Base-by-base conservation (phyloP, 306 rosid genomes). In the Trifolium pratense region DNA sequence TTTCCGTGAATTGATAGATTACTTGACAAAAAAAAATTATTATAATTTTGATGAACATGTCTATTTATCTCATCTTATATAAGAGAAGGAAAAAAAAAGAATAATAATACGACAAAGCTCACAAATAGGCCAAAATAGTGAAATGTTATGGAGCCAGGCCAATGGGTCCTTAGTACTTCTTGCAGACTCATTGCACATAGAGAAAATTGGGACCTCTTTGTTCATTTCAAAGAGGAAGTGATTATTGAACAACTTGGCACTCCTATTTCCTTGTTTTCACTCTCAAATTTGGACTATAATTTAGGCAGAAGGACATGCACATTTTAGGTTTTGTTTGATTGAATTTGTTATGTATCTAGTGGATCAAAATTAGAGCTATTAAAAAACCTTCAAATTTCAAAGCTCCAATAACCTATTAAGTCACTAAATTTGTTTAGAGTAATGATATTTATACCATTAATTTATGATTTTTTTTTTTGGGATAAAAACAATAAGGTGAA, bases 191-290 rank as follows among this genome's bases (percentile, higher is more conserved):
- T 51, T 7, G 37, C 4, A 59, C 34, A 57, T n/a, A 53, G 13
- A 53, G 36, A 70, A n/a, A 62, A 62, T 15, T 29, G 84, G 81
- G 79, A 43, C 76, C 67, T 31, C 31, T 29, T 57, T n/a, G 12
- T 25, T 45, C 20, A 62, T 62, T 62, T 67, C 31, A 48, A 29
- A 49, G 66, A 43, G 37, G 55, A 78, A 16, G 29, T 34, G 70
- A 77, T 21, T 34, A 13, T 31, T 59, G 48, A 13, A 36, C 29
- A 16, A 59, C 56, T 46, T 39, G 37, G 3, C 23, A 9, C 69
- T 16, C 45, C 21, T 42, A 25, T 75, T 66, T 13, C 66, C 34
- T 16, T 40, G 73, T 66, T 66, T 75, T 53, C 45, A 29, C 61
- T 61, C 51, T 17, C 56, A 18, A 16, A 18, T 62, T 62, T 18